Conservation (phyloP, 257 asterid species). For the Ilex asprella region DNA sequence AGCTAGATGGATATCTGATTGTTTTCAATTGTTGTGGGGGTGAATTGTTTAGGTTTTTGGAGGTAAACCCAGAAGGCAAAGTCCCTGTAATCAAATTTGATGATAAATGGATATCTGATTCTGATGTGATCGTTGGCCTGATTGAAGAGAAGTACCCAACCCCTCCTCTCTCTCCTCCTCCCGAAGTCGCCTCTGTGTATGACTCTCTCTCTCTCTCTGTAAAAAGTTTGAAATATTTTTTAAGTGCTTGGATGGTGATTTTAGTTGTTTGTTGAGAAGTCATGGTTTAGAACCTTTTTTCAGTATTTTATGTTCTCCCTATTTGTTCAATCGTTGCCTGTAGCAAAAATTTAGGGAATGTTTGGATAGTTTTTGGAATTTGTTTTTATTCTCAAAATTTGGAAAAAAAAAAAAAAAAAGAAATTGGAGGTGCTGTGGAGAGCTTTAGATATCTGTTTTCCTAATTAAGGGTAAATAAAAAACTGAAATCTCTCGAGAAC, state of each 20-base stretch:
- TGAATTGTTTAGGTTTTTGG: slow-evolving; percentile 54
- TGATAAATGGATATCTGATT: slow-evolving; percentile 68
- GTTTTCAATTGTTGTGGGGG: background rate
- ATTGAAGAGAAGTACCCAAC: slow-evolving; percentile 70
- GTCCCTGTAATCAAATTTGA: slow-evolving; percentile 70
- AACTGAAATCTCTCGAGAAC: too few relatives aligned
- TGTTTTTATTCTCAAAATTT: background rate
- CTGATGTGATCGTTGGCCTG: slow-evolving; percentile 68
- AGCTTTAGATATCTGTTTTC: too few relatives aligned
- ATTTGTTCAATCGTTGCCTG: too few relatives aligned
- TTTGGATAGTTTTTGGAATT: too few relatives aligned
- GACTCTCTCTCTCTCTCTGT: slow-evolving; percentile 6
- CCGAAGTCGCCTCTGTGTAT: slow-evolving; percentile 66
- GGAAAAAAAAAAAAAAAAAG: background rate
- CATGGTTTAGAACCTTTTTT: too few relatives aligned
- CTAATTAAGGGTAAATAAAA: too few relatives aligned
- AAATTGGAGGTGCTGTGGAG: too few relatives aligned
- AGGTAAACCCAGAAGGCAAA: slow-evolving; percentile 68
- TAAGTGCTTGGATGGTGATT: too few relatives aligned
- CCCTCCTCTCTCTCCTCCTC: slow-evolving; percentile 56
- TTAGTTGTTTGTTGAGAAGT: too few relatives aligned
- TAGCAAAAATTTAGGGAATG: too few relatives aligned
- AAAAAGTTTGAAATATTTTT: background rate
- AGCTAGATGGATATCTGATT: too few relatives aligned
- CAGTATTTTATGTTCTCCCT: too few relatives aligned